Percentiles rank a stretch among this genome's conserved stretches.
These are phyloP conservation scores for Casuarina glauca DNA, from an alignment of 306 rosid species.

Conservation along the genomic window DNA sequence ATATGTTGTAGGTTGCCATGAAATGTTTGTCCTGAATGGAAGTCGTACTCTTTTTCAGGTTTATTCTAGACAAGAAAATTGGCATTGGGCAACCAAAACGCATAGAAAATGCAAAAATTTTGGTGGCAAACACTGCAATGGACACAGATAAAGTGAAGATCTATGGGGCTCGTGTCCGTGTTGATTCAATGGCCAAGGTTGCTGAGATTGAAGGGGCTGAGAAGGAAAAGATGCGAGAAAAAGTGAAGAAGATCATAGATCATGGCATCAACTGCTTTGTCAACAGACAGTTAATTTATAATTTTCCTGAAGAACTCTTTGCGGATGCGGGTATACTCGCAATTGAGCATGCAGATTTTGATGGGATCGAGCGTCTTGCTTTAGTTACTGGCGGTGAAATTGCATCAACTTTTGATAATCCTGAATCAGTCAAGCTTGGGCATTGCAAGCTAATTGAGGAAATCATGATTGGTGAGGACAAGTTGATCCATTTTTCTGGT, in stretches of 20 bases:
- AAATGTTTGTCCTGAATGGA: conserved; percentile 14
- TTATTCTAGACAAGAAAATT: conserved; percentile 98
- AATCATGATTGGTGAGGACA: conserved; percentile 97
- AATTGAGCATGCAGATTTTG: conserved; percentile 99
- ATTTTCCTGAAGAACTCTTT: conserved; percentile 96
- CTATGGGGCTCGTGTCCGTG: conserved; percentile 94
- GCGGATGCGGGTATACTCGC: conserved; percentile 97
- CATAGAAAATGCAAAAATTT: conserved; percentile 85
- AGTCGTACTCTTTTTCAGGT: conserved; percentile 47
- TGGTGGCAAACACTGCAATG: conserved; percentile 99
- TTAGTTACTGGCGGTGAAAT: conserved; percentile 95
- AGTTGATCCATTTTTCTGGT: conserved; percentile 91
- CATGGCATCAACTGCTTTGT: conserved; percentile 94
- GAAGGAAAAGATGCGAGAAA: conserved; percentile 95
- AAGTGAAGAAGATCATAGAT: conserved; percentile 85
- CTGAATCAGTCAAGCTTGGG: conserved; percentile 94
- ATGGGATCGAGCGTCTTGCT: conserved; percentile 89
- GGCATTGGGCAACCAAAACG: conserved; percentile 98
- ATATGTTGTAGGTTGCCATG: not conserved
- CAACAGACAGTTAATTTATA: conserved; percentile 92
- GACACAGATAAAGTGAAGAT: conserved; percentile 97
- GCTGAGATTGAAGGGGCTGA: conserved; percentile 96
- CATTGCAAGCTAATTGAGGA: conserved; percentile 89
- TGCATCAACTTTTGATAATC: conserved; percentile 95
- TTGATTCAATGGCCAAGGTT: conserved; percentile 90